A percentile compares a stretch with the other conserved stretches of the same genome.
These are phyloP conservation scores for Orbilia brochopaga DNA, from an alignment of 2,329 filamentous ascomycete species.

Conservation along the genomic window DNA sequence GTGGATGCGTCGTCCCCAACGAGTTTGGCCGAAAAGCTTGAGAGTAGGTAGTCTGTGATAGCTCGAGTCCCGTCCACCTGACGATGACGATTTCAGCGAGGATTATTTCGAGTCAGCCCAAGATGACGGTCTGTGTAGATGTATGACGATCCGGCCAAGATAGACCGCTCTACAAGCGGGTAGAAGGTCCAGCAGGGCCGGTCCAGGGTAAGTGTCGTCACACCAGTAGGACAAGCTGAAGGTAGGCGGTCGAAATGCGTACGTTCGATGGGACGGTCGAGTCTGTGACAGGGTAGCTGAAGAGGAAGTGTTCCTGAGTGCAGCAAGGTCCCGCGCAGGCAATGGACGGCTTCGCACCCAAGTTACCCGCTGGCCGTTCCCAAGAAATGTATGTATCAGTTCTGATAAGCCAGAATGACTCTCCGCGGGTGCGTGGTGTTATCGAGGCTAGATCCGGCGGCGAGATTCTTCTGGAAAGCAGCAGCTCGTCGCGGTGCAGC, in stretches of 20 bases:
- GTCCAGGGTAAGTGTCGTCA: constrained; percentile 23
- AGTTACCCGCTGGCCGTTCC: too few species aligned
- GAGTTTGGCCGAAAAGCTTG: background rate
- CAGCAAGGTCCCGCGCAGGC: background rate
- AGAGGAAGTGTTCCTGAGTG: background rate
- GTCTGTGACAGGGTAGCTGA: constrained; percentile 13
- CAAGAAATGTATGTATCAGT: constrained; percentile 12
- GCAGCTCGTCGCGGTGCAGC: background rate
- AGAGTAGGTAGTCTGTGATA: background rate
- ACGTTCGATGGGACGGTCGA: constrained; percentile 4
- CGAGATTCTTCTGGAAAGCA: background rate
- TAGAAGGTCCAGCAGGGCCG: constrained; percentile 44
- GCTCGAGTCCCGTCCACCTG: background rate
- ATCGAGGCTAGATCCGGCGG: constrained; percentile 2
- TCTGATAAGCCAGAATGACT: constrained; percentile 36
- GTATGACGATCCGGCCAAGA: constrained; percentile 19
- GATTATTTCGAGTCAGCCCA: background rate
- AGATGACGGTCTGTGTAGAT: background rate
- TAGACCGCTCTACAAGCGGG: constrained; percentile 16
- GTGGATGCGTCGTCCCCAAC: constrained; percentile 28
- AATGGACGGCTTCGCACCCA: background rate
- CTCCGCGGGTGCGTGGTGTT: constrained; percentile 19
- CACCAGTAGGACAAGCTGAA: constrained; percentile 23
- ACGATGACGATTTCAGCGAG: background rate
- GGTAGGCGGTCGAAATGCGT: constrained; percentile 20